Base-by-base conservation (phyloP, 73 alveolate genomes). In the Blepharisma stoltei region DNA sequence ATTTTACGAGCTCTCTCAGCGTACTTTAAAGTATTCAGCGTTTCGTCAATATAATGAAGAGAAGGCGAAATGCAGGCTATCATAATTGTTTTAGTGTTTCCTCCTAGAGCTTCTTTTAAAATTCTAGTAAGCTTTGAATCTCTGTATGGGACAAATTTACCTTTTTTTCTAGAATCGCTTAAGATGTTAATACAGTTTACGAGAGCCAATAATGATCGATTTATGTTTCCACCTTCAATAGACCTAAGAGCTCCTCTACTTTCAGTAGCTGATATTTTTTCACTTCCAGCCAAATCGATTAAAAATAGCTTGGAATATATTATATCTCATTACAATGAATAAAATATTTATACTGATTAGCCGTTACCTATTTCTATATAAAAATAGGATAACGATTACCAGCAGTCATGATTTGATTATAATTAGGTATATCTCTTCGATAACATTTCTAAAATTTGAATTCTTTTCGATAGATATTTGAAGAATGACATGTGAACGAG, bases 241-340 rank as follows among this genome's bases (percentile, higher is more conserved):
- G 93, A 79, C 55, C 99, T 92, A 11, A 89, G 71, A 32, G 3
- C 41, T 98, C 99, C 99, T 80, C 92, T 89, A 78, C 89, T 90
- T 73, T 92, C 85, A n/a, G 97, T 96, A 54, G 88, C 86, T 48
- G 94, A 71, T 45, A 96, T 98, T 52, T 97, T 60, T 68, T 96
- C 99, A 81, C 97, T 89, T 3, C 99, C 99, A 14, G 99, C 99
- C 48, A 96, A 81, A 92, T 96, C 99, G 27, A 96, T 94, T 55
- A 96, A 80, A 66, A 90, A 82, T 77, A 96, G 83, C 83, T 96
- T 96, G 14, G 97, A 80, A 53, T 53, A 21, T 18, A 50, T 53
- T 41, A 55, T n/a, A n/a, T n/a, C n/a, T n/a, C n/a, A n/a, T n/a
- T n/a, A n/a, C n/a, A n/a, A n/a, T n/a, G n/a, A n/a, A n/a, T n/a